These are phyloP conservation scores for Allomyces arbusculus DNA, from an alignment of 192 early-diverging fungal genomes.

Conservation along the genomic window DNA sequence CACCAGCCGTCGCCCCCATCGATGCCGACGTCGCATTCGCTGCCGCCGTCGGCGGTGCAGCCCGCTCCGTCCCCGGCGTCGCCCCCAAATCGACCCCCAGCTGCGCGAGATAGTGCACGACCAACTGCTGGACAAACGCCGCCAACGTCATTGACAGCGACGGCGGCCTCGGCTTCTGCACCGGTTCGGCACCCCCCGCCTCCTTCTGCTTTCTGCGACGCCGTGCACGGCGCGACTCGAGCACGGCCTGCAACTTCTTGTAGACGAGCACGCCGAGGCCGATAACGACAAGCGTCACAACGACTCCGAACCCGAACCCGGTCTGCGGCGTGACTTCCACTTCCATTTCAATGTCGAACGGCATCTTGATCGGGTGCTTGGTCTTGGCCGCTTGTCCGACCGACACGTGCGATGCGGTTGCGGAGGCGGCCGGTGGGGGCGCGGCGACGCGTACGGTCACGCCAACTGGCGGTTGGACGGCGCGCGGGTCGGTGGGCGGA, in stretches of 20 bases:
- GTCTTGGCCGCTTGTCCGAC: neutral
- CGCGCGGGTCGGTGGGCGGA: no score
- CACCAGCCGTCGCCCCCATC: no score
- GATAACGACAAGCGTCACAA: neutral
- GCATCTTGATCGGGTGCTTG: neutral
- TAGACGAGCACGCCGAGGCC: neutral
- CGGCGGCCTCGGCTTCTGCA: conserved; percentile 4
- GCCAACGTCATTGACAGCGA: conserved; percentile 11
- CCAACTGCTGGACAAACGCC: conserved; percentile 6
- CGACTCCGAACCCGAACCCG: neutral
- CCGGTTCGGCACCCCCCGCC: neutral
- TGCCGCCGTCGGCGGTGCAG: no score
- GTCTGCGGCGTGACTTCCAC: neutral
- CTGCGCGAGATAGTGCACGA: conserved; percentile 5
- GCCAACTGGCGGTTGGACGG: neutral
- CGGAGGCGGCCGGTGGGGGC: neutral
- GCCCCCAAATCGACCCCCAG: conserved; percentile 1
- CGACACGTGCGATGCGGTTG: neutral
- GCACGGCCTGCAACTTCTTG: neutral
- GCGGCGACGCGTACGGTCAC: neutral
- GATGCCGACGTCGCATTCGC: no score
- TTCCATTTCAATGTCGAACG: neutral
- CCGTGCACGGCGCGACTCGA: neutral
- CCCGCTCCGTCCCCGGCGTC: neutral
- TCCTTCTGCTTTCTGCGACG: neutral